Base-by-base conservation (phyloP, 2,329 filamentous ascomycete species). In the Calonectria naviculata region DNA sequence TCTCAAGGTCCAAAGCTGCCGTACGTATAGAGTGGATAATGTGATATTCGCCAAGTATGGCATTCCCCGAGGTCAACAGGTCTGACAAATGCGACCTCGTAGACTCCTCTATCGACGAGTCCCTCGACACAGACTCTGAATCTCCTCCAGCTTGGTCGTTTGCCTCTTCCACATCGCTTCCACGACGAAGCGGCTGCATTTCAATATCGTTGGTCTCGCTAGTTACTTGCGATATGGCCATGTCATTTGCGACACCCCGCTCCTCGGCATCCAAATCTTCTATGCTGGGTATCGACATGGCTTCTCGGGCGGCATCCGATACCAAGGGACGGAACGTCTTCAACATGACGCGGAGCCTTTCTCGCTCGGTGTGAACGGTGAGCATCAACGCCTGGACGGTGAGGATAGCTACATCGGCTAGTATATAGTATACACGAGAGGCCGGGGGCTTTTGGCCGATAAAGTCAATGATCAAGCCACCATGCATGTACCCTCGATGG, bases 391-490 rank as follows among this genome's bases (percentile, higher is more conserved):
- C 90, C 79, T 93, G 92, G 17, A 92, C 76, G 1, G 80, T 82
- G 44, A 93, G 76, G 9, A 93, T 85, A 34, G 89, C 76, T 8
- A 89, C 28, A 79, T 93, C 92, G 49, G 90, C 81, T 2, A 89
- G 76, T 6, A 93, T 73, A 54, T 92, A 86, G 62, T 88, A 86
- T 19, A 89, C 76, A 73, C 86, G 87, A 28, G 89, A 91, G 2
- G 87, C 86, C 2, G 91, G 89, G 5, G 91, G 89, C 74, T 88
- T 88, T 80, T 93, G 91, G 17, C 92, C 92, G 74, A 93, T 86
- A 74, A 93, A 91, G 78, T 93, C 92, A 75, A 93, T 88, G 28
- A 93, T 85, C 62, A 93, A 84, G 38, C 92, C 92, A 28, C 92
- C 92, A 73, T 93, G 91, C 28, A 93, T 85, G 78, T 93, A 93